Evolutionary conservation across 805 yeast genomes (phyloP).

Genomic region (Saccharomycopsis javanensis): DNA sequence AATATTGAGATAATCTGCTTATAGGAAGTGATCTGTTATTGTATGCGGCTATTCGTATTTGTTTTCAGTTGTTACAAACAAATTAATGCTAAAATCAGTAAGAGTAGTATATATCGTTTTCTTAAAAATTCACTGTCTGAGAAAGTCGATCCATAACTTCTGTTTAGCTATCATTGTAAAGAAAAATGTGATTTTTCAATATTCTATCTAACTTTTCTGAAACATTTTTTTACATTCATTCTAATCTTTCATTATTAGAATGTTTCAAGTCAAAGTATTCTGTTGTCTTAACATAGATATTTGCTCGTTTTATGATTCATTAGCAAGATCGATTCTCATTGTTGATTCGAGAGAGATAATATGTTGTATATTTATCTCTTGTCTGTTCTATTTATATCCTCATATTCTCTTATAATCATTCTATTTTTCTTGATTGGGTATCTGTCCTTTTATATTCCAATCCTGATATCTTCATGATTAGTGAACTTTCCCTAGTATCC

Average conservation of each 20-base stretch:
- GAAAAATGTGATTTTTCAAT: background rate
- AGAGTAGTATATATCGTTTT: background rate
- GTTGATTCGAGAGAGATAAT: too few species aligned
- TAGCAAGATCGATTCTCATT: background rate
- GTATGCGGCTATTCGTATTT: background rate
- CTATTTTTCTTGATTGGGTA: too few species aligned
- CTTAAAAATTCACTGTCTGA: background rate
- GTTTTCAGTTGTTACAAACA: background rate
- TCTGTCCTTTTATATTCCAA: background rate
- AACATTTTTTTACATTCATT: background rate
- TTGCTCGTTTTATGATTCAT: background rate
- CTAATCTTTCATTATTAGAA: background rate
- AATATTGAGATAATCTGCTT: background rate
- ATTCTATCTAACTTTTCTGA: background rate
- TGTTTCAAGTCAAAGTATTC: background rate
- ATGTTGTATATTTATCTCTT: too few species aligned
- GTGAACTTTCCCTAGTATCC: background rate
- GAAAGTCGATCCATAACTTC: background rate
- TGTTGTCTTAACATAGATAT: background rate
- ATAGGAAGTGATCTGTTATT: background rate
- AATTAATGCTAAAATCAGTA: background rate
- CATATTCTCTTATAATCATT: too few species aligned
- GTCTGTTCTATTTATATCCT: too few species aligned
- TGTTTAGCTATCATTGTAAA: background rate
- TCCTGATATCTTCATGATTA: too few species aligned